phyloP scores from a whole-genome alignment of 352 stramenopile species.

The Phytophthora sojae region DNA sequence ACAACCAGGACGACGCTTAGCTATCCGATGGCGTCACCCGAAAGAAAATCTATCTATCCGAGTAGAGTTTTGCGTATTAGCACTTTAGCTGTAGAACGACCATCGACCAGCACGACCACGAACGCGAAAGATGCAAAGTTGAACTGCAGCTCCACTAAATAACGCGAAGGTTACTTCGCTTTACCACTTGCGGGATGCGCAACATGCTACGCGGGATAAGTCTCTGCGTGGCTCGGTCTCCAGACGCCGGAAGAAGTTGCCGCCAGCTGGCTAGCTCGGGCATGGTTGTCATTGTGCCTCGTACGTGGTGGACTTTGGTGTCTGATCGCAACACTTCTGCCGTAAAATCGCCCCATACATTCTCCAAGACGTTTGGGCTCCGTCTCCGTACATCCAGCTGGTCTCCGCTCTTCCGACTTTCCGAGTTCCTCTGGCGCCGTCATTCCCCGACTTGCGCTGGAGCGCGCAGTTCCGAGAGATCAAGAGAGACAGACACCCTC shows the following conservation, averaged over 20 bases:
- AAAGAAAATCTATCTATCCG: not conserved
- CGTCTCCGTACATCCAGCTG: not conserved
- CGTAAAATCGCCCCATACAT: not conserved
- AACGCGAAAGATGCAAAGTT: not conserved
- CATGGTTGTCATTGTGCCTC: slow-evolving; percentile 10
- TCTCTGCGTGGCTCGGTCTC: not conserved
- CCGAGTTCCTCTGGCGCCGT: slow-evolving; percentile 8
- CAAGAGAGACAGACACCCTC: not conserved
- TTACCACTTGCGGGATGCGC: not conserved
- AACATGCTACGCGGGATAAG: not conserved
- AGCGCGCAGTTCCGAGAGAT: not conserved
- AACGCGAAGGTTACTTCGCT: not conserved
- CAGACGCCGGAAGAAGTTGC: not conserved
- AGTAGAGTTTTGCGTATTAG: slow-evolving; percentile 1
- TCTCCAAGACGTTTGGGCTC: not conserved
- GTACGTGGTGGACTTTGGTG: slow-evolving; percentile 19
- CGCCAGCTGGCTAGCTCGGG: slow-evolving; percentile 1
- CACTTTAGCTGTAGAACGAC: not conserved
- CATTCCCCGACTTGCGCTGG: slow-evolving; percentile 33
- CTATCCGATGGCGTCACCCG: not conserved
- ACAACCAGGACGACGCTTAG: slow-evolving; percentile 31
- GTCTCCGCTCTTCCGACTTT: slow-evolving; percentile 1
- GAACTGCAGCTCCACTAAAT: not conserved
- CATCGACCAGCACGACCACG: not conserved
- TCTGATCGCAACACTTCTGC: slow-evolving; percentile 20